Base-by-base conservation (phyloP, 768 basidiomycete genomes). In the Scleroderma bovista region DNA sequence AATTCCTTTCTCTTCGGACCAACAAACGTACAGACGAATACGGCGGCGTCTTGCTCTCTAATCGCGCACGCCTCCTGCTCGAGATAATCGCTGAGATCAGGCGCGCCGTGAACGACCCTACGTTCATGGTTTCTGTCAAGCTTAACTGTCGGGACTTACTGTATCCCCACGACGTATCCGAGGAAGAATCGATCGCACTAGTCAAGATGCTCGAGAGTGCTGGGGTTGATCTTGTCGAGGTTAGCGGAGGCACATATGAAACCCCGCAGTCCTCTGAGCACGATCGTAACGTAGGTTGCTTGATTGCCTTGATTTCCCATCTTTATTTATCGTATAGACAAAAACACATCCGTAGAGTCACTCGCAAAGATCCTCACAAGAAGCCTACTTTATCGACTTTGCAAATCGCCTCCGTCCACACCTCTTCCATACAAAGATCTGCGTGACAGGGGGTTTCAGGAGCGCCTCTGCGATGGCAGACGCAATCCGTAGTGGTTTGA, bases 1-100 rank as follows among this genome's bases (percentile, higher is more conserved):
- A 80, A 56, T 79, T 80, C 61, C 48, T 76, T 16, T 71, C 77
- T 46, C 60, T 54, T 38, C 58, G 62, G 19, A 60, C 67, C 1
- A 82, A 82, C 60, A 66, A 67, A 37, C 68, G 81, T 24, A 75
- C 64, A n/a, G 80, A 82, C 59, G 66, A 70, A 45, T 84, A 78
- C 56, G 83, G 82, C 2, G 83, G 83, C 3, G 26, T 9, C 26
- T 65, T 65, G 24, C 57, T 79, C 26, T 70, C 76, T 57, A 79
- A 79, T 56, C 68, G 82, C 12, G 59, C 64, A n/a, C 69, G 77
- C 3, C 74, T 84, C 59, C 51, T 68, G 2, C 64, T 78, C 8
- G 73, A 79, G 57, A 70, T 77, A 49, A 60, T 76, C 33, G 55
- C 73, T 7, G 75, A 75, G 20, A 70, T 81, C 31, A 57, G 60